Conservation (phyloP, 495 filamentous ascomycete species). For the Neurospora terricola region DNA sequence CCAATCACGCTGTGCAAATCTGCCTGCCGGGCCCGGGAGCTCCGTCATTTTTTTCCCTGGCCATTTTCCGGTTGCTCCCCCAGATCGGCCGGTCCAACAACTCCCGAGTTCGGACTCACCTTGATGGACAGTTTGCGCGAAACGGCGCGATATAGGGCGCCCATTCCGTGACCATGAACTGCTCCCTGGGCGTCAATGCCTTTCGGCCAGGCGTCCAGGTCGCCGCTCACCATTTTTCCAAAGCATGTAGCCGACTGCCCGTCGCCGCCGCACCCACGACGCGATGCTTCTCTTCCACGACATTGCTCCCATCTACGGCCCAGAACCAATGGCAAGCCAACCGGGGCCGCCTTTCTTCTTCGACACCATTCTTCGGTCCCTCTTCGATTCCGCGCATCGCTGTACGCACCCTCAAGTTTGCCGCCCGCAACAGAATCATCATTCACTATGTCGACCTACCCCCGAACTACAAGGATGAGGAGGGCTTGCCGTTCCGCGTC, state of each 20-base stretch:
- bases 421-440: slow-evolving; percentile 12
- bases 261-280: slow-evolving; percentile 1
- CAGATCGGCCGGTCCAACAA: background rate
- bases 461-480: slow-evolving; percentile 32
- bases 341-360: background rate
- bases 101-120: background rate
- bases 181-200: slow-evolving; percentile 21
- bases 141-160: slow-evolving; percentile 16
- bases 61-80: background rate
- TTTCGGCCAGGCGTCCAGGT: slow-evolving; percentile 20
- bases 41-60: slow-evolving; percentile 1
- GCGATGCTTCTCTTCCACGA: slow-evolving; percentile 11
- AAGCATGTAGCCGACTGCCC: background rate
- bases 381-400: slow-evolving; percentile 9
- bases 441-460: slow-evolving; percentile 37
- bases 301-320: background rate
- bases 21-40: slow-evolving; percentile 2
- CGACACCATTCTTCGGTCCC: background rate
- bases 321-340: background rate
- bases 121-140: slow-evolving; percentile 20
- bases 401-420: slow-evolving; percentile 14
- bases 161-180: slow-evolving; percentile 18
- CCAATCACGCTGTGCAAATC: background rate
- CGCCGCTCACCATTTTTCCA: slow-evolving; percentile 15
- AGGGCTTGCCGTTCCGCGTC: slow-evolving; percentile 37